Conservation (phyloP, 257 asterid species). For the Solanum virginianum region DNA sequence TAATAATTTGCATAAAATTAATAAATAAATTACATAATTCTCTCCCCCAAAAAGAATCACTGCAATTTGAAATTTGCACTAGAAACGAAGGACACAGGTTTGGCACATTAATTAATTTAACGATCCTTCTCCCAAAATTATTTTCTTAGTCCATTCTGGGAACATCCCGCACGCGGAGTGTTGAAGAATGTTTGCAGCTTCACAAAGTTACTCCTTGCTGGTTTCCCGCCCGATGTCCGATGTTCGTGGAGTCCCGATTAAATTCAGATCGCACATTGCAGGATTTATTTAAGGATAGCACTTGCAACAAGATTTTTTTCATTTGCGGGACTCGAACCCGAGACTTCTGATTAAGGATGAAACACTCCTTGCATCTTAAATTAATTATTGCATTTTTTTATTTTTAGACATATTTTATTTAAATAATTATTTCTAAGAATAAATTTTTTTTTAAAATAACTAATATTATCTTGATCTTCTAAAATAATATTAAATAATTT, state of each 20-base stretch:
- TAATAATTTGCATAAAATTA: too few species aligned
- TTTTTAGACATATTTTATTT: too few species aligned
- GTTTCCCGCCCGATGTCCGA: too few species aligned
- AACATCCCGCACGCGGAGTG: conserved; percentile 3
- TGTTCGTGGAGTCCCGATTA: fast-evolving
- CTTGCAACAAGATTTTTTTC: too few species aligned
- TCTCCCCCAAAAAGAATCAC: too few species aligned
- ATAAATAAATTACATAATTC: too few species aligned
- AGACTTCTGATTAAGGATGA: background rate
- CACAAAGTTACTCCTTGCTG: background rate
- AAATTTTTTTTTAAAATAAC: too few species aligned
- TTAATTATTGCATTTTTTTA: background rate
- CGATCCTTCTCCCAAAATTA: background rate
- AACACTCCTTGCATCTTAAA: background rate
- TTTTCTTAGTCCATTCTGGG: background rate
- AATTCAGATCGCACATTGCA: too few species aligned
- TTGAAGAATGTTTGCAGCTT: background rate
- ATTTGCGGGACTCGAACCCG: too few species aligned
- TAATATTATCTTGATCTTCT: too few species aligned
- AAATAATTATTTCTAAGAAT: background rate
- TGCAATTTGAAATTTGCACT: background rate
- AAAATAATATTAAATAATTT: too few species aligned
- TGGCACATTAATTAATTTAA: background rate
- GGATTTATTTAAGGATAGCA: too few species aligned
- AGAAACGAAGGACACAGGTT: background rate